Conservation (phyloP, 768 basidiomycete genomes). For the Termitomyces sp. region DNA sequence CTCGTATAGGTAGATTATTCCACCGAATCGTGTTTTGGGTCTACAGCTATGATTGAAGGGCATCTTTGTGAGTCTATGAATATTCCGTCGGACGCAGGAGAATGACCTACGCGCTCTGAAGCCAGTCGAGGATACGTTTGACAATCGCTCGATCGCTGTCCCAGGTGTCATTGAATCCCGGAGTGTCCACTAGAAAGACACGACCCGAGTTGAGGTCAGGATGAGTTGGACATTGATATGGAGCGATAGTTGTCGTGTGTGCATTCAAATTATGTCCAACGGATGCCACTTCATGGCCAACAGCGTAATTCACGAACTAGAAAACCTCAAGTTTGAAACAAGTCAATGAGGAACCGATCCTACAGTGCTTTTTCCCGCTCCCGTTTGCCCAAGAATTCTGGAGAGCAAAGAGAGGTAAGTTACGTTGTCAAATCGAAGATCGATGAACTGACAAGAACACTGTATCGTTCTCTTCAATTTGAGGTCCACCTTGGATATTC, state of each 20-base stretch:
- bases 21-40: slow-evolving; percentile 8
- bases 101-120: slow-evolving; percentile 17
- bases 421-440: background rate
- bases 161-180: slow-evolving; percentile 23
- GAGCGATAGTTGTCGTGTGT: slow-evolving; percentile 17
- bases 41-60: slow-evolving; percentile 2
- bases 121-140: slow-evolving; percentile 20
- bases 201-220: background rate
- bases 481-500: background rate
- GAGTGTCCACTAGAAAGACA: slow-evolving; percentile 25
- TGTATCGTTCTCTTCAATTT: slow-evolving; percentile 3
- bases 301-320: slow-evolving; percentile 21
- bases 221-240: slow-evolving; percentile 1
- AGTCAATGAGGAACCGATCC: background rate
- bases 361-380: slow-evolving; percentile 15
- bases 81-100: background rate
- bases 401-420: background rate
- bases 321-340: background rate
- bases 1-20: slow-evolving; percentile 9
- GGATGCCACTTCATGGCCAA: slow-evolving; percentile 10
- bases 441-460: slow-evolving; percentile 1
- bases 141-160: slow-evolving; percentile 18
- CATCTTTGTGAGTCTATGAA: background rate
- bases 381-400: slow-evolving; percentile 11
- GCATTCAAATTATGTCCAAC: slow-evolving; percentile 19